A percentile compares a stretch with the other conserved stretches of the same genome.
Conservation (phyloP, 2,329 filamentous ascomycete genomes). For the Stagonosporopsis cucurbitacearum region DNA sequence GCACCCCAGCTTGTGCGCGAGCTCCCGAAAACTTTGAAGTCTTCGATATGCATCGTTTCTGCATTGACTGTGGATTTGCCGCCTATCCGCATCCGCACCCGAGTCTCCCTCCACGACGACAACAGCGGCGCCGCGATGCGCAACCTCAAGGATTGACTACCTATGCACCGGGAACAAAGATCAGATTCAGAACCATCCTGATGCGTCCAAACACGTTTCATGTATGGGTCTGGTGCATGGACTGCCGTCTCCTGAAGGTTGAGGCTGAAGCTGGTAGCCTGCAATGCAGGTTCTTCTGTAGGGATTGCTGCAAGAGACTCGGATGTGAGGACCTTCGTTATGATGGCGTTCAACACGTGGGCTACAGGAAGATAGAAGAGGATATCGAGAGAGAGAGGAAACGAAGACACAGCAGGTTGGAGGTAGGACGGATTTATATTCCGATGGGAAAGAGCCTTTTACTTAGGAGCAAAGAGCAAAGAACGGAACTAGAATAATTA, state of each 20-base stretch:
- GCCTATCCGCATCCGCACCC: slow-evolving; percentile 6
- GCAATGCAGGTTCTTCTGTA: background rate
- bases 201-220: background rate
- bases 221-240: background rate
- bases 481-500: background rate
- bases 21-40: background rate
- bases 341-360: background rate
- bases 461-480: background rate
- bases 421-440: background rate
- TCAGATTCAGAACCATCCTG: background rate
- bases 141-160: background rate
- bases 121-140: background rate
- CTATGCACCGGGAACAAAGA: background rate
- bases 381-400: background rate
- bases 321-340: background rate
- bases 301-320: background rate
- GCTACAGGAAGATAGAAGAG: background rate
- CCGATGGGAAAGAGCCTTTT: background rate
- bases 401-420: background rate
- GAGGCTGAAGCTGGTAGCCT: background rate
- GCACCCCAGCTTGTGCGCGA: no score
- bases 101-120: background rate
- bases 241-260: background rate
- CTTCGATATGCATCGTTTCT: background rate
- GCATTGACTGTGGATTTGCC: slow-evolving; percentile 5